Conservation (phyloP, 1,284 basidiomycete genomes). For the Trichosporon coremiiforme region DNA sequence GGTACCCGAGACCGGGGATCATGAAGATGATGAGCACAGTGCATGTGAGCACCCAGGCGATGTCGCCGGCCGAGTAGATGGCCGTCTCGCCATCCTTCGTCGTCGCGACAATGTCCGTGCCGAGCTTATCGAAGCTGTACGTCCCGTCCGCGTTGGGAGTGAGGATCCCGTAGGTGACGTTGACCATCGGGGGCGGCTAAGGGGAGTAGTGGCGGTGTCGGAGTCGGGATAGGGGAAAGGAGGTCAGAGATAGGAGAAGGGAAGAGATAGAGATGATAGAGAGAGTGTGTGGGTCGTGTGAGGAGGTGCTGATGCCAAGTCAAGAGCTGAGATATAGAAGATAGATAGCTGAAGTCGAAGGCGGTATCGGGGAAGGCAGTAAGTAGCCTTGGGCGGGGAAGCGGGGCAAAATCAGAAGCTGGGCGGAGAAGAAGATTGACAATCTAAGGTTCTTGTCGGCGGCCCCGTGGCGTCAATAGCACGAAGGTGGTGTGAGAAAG, state of each 20-base stretch:
- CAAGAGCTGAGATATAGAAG: background rate
- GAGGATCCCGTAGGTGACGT: constrained; percentile 34
- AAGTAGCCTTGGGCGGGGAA: no score
- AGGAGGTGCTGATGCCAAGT: background rate
- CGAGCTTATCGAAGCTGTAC: constrained; percentile 31
- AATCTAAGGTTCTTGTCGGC: background rate
- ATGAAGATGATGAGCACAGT: constrained; percentile 72
- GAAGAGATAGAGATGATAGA: background rate
- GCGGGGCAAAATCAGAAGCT: background rate
- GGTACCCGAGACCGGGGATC: constrained; percentile 68
- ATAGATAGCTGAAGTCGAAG: background rate
- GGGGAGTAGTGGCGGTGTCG: background rate
- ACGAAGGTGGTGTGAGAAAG: background rate
- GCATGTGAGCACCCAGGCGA: constrained; percentile 77
- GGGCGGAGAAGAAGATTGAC: background rate
- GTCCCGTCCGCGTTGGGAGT: constrained; percentile 29
- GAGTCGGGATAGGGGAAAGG: background rate
- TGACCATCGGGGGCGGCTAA: constrained; percentile 29
- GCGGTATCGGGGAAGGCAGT: no score
- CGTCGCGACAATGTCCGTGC: constrained; percentile 42
- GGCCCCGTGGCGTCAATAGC: background rate
- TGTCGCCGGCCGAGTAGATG: constrained; percentile 73
- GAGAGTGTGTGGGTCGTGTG: background rate
- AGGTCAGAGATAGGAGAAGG: background rate
- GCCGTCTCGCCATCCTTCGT: constrained; percentile 31